Conservation (phyloP, 129 eudicot species). For the Flaveria ramosissima region DNA sequence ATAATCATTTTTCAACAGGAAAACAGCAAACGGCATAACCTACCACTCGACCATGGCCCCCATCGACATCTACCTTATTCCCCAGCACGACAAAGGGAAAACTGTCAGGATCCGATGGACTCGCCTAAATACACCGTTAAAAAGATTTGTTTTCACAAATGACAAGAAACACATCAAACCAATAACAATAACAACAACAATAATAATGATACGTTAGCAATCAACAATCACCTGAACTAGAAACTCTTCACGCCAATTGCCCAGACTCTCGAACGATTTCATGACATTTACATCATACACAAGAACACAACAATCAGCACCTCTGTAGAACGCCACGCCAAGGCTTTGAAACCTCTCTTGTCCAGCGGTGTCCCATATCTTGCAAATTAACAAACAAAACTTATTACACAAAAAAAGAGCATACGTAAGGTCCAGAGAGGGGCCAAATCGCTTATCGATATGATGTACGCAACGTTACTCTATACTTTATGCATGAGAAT, state of each 20-base stretch:
- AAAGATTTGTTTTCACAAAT: neutral
- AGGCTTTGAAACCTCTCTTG: conserved; percentile 81
- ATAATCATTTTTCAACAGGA: neutral
- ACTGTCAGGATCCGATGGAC: conserved; percentile 74
- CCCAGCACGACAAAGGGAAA: conserved; percentile 76
- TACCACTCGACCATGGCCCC: conserved; percentile 89
- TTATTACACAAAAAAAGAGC: neutral
- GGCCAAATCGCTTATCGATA: too few relatives aligned
- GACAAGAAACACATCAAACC: neutral
- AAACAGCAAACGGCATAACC: conserved; percentile 4
- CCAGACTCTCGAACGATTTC: conserved; percentile 72
- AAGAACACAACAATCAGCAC: conserved; percentile 75
- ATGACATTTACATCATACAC: conserved; percentile 70
- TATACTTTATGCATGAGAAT: too few relatives aligned
- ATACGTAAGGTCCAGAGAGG: too few relatives aligned
- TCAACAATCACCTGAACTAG: conserved; percentile 53
- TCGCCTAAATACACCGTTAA: conserved; percentile 46
- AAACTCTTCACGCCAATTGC: conserved; percentile 75
- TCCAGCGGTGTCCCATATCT: conserved; percentile 85
- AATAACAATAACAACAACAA: neutral
- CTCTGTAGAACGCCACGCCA: conserved; percentile 71
- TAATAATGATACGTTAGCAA: neutral
- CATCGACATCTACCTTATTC: conserved; percentile 73
- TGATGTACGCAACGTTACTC: too few relatives aligned
- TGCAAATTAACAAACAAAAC: neutral